Evolutionary conservation across 2,329 filamentous ascomycete genomes (phyloP).

Genomic region (Arachnomyces sp.): DNA sequence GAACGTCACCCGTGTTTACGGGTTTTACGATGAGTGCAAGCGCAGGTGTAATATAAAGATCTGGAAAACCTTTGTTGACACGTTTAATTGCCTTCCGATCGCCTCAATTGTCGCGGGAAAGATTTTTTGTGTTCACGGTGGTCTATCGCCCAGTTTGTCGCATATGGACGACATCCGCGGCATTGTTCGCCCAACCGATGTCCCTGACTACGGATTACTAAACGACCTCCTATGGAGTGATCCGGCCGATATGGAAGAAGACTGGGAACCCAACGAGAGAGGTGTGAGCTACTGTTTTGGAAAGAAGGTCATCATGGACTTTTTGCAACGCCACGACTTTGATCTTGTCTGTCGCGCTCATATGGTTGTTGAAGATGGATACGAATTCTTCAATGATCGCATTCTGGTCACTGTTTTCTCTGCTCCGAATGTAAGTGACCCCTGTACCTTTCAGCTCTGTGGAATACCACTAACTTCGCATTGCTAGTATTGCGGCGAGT

Average conservation of each 20-base stretch:
- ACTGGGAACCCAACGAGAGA: constrained; percentile 96
- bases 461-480: constrained; percentile 1
- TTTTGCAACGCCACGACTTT: constrained; percentile 89
- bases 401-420: constrained; percentile 96
- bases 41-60: constrained; percentile 91
- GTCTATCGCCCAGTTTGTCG: constrained; percentile 78
- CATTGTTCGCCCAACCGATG: constrained; percentile 90
- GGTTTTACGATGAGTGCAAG: constrained; percentile 98
- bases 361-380: constrained; percentile 98
- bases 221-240: constrained; percentile 97
- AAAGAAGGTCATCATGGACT: constrained; percentile 96
- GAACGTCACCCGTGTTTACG: constrained; percentile 90
- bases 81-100: constrained; percentile 91
- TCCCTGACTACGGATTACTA: constrained; percentile 89
- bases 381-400: constrained; percentile 96
- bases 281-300: constrained; percentile 98
- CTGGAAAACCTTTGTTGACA: constrained; percentile 97
- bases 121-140: constrained; percentile 96
- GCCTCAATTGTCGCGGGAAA: constrained; percentile 95
- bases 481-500: constrained; percentile 89
- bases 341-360: constrained; percentile 94
- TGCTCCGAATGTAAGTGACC: constrained; percentile 88
- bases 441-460: constrained; percentile 2
- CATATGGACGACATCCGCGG: constrained; percentile 99
- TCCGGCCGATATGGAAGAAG: constrained; percentile 92